Base-by-base conservation (phyloP, 129 eudicot genomes). In the Flaveria bidentis region DNA sequence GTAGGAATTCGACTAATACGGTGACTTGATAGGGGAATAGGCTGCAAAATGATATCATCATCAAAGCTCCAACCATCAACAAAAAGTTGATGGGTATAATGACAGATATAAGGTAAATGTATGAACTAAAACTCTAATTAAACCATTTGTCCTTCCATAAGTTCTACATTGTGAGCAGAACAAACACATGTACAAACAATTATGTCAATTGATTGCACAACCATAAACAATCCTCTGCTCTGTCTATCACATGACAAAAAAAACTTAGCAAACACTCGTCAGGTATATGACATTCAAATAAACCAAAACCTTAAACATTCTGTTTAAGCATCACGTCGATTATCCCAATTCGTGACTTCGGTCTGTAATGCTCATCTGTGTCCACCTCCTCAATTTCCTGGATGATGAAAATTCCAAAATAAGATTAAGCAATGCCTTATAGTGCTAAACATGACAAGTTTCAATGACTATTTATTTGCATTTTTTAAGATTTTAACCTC, bases 361-460 rank as follows among this genome's bases (percentile, higher is more conserved):
- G 97, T 74, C 86, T 90, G 84, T 87, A 91, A 83, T 91, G 92
- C 44, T 91, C 95, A 58, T 91, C 97, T 12, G 97, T 88, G 75
- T 91, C 97, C 46, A 82, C 92, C 85, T 91, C 97, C 82, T 89
- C 97, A 63, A 91, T 91, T 89, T 89, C 97, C 97, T 91, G 84
- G 20, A 66, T n/a, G 72, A 17, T 68, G 6, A 61, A 73, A 52
- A 71, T 47, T 65, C 75, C 72, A 74, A 66, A 65, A 22, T 26
- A 47, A 60, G 9, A 64, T 11, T 15, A 4, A 44, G 14, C 69
- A 28, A 9, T 51, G 78, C 26, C 70, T 33, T 9, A 17, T 17
- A 39, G 0, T 72, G 23, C 69, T 63, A 63, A 63, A 30, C 49
- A 51, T 30, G 39, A 4, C 63, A 46, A 11, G 9, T 52, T 20